Conservation (phyloP, 176 grass and related monocot genomes). For the barley (Hordeum vulgare) region MorexV3_pseudomolecules_assembly NC_058520.1:326800654-326801153, state of each 20-base stretch:
- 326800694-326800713: not conserved
- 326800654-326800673: not conserved
- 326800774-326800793: conserved; percentile 3
- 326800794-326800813: not conserved
- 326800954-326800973: conserved; percentile 78
- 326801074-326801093: not conserved
- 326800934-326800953: conserved; percentile 63
- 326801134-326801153: not conserved
- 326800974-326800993: conserved; percentile 90
- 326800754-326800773: conserved; percentile 1
- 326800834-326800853: conserved; percentile 55
- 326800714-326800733: conserved; percentile 17
- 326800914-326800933: conserved; percentile 88
- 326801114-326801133: not conserved
- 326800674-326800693: not conserved
- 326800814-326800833: not conserved
- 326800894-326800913: conserved; percentile 73
- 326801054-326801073: not conserved
- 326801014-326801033: conserved; percentile 57
- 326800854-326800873: conserved; percentile 93
- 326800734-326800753: not conserved
- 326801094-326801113: not conserved
- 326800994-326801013: conserved; percentile 99
- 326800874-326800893: conserved; percentile 80
- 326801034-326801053: conserved; percentile 15